Evolutionary conservation across 495 filamentous ascomycete species (phyloP).

Genomic region (Articulospora tetracladia): DNA sequence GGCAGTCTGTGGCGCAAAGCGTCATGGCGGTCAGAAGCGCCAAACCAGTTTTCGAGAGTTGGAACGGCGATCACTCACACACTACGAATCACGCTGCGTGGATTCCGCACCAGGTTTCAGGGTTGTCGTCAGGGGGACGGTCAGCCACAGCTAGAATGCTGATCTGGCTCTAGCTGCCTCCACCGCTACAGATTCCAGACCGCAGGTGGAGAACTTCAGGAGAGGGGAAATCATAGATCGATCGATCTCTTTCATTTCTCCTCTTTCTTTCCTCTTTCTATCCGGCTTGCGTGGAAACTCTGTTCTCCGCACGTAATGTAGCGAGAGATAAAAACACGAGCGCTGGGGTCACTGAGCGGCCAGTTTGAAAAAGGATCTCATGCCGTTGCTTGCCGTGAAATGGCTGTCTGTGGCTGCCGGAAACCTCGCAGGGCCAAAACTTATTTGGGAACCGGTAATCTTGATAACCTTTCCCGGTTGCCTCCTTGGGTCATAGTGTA

Average conservation of each 20-base stretch:
- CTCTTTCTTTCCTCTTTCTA: no score
- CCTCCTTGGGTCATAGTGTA: no score
- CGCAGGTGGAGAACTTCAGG: neutral
- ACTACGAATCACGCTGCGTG: neutral
- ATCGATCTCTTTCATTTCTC: neutral
- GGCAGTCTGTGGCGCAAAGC: neutral
- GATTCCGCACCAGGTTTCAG: neutral
- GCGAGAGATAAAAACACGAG: no score
- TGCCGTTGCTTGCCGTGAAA: no score
- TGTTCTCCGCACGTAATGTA: no score
- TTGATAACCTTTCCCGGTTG: no score
- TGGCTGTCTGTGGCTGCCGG: no score
- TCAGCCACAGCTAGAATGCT: neutral
- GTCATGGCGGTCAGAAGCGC: neutral
- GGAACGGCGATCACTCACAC: neutral
- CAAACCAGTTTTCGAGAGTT: neutral
- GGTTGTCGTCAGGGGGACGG: neutral
- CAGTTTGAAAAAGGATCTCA: neutral
- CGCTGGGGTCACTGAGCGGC: no score
- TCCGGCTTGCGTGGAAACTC: no score
- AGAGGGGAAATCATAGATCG: neutral
- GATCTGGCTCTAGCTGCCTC: neutral
- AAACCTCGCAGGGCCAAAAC: no score
- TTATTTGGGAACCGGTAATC: no score
- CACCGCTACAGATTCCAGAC: neutral